Evolutionary conservation across 768 basidiomycete genomes (phyloP).

Genomic region (Mycena albidolilacea): DNA sequence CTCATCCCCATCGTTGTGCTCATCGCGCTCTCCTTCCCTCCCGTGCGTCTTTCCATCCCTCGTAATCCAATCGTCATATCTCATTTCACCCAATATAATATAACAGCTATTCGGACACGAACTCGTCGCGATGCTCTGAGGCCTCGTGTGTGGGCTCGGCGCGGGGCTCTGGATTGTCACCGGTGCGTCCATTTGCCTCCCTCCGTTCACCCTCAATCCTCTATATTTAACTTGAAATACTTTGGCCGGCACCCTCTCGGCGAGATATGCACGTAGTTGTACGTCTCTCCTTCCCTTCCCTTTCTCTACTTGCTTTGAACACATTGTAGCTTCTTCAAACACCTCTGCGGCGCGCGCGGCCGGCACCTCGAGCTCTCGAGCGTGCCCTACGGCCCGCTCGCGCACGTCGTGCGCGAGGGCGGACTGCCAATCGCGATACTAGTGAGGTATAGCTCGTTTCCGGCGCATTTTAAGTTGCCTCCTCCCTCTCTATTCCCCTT

Average conservation of each 20-base stretch:
- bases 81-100: too few species aligned
- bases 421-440: constrained; percentile 56
- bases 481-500: neutral
- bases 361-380: constrained; percentile 52
- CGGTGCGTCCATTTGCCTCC: neutral
- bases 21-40: constrained; percentile 60
- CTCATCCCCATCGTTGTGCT: constrained; percentile 61
- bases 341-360: constrained; percentile 53
- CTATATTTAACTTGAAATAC: too few species aligned
- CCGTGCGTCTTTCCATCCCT: constrained; percentile 41
- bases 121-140: constrained; percentile 58
- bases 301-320: too few species aligned
- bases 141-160: constrained; percentile 62
- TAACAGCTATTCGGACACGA: constrained; percentile 60
- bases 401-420: constrained; percentile 57
- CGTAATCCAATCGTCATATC: neutral
- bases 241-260: constrained; percentile 46
- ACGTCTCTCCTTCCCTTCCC: too few species aligned
- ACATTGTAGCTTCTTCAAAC: constrained; percentile 50
- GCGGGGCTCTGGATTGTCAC: constrained; percentile 60
- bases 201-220: neutral
- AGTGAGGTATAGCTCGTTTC: constrained; percentile 51
- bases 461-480: constrained; percentile 26
- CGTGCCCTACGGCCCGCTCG: constrained; percentile 56
- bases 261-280: constrained; percentile 55